Conservation (phyloP, 2,329 filamentous ascomycete species). For the Ophiostoma triangulosporum region DNA sequence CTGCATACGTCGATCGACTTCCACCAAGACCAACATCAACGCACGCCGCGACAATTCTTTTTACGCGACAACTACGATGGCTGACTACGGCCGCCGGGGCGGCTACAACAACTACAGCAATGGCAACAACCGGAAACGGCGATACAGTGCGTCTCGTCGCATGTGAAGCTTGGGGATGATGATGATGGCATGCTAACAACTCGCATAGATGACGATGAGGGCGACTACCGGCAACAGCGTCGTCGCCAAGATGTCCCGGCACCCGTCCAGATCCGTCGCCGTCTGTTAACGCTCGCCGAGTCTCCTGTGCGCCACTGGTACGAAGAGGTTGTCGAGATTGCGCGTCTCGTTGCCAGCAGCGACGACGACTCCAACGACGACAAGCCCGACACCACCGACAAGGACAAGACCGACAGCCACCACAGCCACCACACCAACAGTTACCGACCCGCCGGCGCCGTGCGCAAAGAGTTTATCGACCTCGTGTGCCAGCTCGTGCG, state of each 20-base stretch:
- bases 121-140: constrained; percentile 47
- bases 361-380: constrained; percentile 43
- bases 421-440: not conserved
- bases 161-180: constrained; percentile 4
- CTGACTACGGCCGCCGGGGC: constrained; percentile 39
- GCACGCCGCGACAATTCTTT: not conserved
- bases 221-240: constrained; percentile 61
- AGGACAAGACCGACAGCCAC: not conserved
- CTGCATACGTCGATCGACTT: not conserved
- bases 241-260: constrained; percentile 57
- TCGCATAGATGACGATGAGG: constrained; percentile 44
- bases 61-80: constrained; percentile 25
- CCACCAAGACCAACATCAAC: not conserved
- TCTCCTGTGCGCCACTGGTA: constrained; percentile 65
- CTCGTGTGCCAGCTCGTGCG: constrained; percentile 62
- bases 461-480: constrained; percentile 59
- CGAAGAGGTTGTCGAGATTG: constrained; percentile 63
- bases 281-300: constrained; percentile 70
- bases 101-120: constrained; percentile 30
- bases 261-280: constrained; percentile 58
- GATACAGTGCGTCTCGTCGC: constrained; percentile 53
- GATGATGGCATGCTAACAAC: not conserved
- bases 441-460: constrained; percentile 45
- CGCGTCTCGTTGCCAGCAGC: constrained; percentile 47
- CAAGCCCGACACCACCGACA: constrained; percentile 27